Conservation (phyloP, 2,329 filamentous ascomycete genomes). For the Paracorniculantispora psalliotae region DNA sequence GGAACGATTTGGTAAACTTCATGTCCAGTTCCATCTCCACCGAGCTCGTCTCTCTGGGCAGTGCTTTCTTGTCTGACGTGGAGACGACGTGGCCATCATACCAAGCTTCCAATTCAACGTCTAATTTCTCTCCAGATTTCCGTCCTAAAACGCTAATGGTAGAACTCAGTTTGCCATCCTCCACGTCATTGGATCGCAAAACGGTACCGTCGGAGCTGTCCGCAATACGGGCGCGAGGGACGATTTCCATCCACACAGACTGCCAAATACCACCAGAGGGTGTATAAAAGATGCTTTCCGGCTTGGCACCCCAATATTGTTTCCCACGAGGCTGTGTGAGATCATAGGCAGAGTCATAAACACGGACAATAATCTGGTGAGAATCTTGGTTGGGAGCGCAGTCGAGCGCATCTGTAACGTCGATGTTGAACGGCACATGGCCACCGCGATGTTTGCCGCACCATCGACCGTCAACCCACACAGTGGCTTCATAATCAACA, state of each 20-base stretch:
- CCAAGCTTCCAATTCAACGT: conserved; percentile 49
- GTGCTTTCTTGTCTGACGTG: conserved; percentile 34
- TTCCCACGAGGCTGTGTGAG: conserved; percentile 62
- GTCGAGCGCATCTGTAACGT: conserved; percentile 46
- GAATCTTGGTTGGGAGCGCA: conserved; percentile 17
- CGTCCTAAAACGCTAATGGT: conserved; percentile 46
- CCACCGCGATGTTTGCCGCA: conserved; percentile 54
- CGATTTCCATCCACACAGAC: conserved; percentile 51
- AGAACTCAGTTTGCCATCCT: conserved; percentile 45
- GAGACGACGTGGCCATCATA: conserved; percentile 45
- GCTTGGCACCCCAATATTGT: conserved; percentile 59
- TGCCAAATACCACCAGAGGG: conserved; percentile 56
- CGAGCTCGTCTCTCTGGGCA: conserved; percentile 46
- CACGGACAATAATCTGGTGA: conserved; percentile 45
- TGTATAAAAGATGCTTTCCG: conserved; percentile 57
- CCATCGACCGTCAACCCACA: conserved; percentile 50
- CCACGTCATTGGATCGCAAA: conserved; percentile 49
- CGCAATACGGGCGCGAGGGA: conserved; percentile 47
- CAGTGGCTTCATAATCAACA: conserved; percentile 55
- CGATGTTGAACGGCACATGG: conserved; percentile 55
- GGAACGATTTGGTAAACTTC: conserved; percentile 37
- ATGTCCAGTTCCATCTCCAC: conserved; percentile 44
- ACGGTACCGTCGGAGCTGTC: conserved; percentile 56
- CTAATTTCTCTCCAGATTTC: conserved; percentile 39
- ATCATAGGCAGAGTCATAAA: conserved; percentile 60